Conservation (phyloP, 371 early-diverging fungal genomes). For the Mortierella sp. region DNA sequence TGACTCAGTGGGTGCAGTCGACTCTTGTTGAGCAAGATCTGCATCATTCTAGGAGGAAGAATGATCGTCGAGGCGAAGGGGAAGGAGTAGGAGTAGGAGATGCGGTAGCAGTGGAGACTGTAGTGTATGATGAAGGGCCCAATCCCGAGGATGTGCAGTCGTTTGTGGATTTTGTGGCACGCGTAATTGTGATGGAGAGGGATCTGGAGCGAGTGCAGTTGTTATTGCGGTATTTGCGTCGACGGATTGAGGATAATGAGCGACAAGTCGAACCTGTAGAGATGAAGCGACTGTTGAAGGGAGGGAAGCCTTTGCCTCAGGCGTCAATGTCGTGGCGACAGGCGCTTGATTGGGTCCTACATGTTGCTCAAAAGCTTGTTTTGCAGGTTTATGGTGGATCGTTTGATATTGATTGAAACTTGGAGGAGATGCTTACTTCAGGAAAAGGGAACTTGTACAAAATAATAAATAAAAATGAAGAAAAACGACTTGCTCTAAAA, state of each 20-base stretch:
- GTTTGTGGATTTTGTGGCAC: conserved; percentile 43
- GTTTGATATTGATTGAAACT: conserved; percentile 14
- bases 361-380: conserved; percentile 18
- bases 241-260: conserved; percentile 41
- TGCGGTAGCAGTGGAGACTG: neutral
- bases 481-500: too few relatives aligned
- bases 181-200: conserved; percentile 48
- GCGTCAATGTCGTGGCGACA: conserved; percentile 41
- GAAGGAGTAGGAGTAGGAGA: neutral
- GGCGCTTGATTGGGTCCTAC: conserved; percentile 20
- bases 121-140: conserved; percentile 42
- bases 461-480: neutral
- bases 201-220: conserved; percentile 48
- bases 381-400: conserved; percentile 32
- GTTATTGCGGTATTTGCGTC: conserved; percentile 26
- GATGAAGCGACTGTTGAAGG: neutral
- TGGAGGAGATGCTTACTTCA: neutral
- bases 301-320: neutral
- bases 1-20: conserved; percentile 46
- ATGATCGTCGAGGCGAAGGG: neutral
- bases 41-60: neutral
- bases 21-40: conserved; percentile 19
- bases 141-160: conserved; percentile 51
- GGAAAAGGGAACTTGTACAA: neutral
- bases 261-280: neutral